Evolutionary conservation across 352 stramenopile species (phyloP).

Genomic region (Phytopythium helicoides): DNA sequence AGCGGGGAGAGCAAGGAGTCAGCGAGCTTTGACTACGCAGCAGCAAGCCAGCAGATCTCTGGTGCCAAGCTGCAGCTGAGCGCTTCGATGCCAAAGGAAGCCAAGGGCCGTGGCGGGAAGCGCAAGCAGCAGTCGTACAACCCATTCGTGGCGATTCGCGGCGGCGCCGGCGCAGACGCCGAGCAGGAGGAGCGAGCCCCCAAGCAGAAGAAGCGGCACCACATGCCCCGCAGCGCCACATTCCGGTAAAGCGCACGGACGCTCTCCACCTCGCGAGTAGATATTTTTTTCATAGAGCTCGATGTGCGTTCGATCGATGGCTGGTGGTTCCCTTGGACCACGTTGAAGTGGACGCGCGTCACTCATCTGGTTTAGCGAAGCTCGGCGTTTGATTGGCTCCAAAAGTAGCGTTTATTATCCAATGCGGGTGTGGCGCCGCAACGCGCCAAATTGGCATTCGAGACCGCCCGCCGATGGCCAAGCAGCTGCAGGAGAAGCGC

Average conservation of each 20-base stretch:
- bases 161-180: conserved; percentile 16
- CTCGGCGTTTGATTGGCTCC: too few relatives aligned
- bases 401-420: too few relatives aligned
- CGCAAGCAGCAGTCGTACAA: conserved; percentile 71
- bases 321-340: too few relatives aligned
- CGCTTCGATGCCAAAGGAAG: conserved; percentile 19
- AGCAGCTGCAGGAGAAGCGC: conserved; percentile 7
- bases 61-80: conserved; percentile 53
- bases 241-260: conserved; percentile 53
- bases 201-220: conserved; percentile 76
- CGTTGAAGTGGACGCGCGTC: too few relatives aligned
- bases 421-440: too few relatives aligned
- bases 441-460: background rate
- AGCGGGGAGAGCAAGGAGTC: conserved; percentile 7
- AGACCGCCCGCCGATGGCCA: background rate
- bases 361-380: too few relatives aligned
- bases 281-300: conserved; percentile 6
- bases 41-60: conserved; percentile 36
- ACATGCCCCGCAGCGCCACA: conserved; percentile 82
- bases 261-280: background rate
- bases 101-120: conserved; percentile 12
- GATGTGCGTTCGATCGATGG: too few relatives aligned
- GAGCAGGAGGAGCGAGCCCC: conserved; percentile 5
- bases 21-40: conserved; percentile 56
- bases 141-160: conserved; percentile 64